Base-by-base conservation (phyloP, 1,284 basidiomycete species). In the Schizophyllum commune region DNA sequence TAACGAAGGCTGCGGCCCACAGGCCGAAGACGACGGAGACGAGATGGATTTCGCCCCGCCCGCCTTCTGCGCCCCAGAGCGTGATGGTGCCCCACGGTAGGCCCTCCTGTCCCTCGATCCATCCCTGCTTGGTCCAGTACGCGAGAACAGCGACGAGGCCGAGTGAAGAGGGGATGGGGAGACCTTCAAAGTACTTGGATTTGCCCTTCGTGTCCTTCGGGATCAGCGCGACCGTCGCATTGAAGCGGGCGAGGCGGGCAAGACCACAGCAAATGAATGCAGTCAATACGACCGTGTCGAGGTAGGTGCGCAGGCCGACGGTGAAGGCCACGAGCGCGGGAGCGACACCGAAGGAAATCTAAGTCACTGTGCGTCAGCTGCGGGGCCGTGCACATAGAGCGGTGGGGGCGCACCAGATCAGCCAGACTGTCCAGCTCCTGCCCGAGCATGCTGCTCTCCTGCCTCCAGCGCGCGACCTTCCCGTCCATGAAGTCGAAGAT, bases 401-500 rank as follows among this genome's bases (percentile, higher is more conserved):
- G 39, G 57, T 55, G 57, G 62, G 39, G 58, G 61, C 89, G 60
- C 69, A 94, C 92, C 73, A 98, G 80, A 76, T 99, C 97, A 27
- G 97, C 97, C 61, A 99, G 79, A 73, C 91, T 94, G 77, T 99
- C 97, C 60, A 99, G 82, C 74, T 99, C 97, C 75, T 99, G 97
- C 1, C 97, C 97, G n/a, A 99, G 81, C 86, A 99, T 90, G 68
- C 92, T 95, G 63, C 87, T 92, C 61, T 93, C 93, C 64, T 94
- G 96, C 72, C 94, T 87, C 96, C 96, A 98, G 65, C 97, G 80
- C 19, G 97, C 97, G 32, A 99, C 94, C 75, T 98, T 98, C 60
- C 97, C 97, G 72, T 99, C 97, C 56, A 99, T 78, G 66, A 97
- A 94, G 75, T 99, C 97, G 75, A 99, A 99, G 79, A 97, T 89